Evolutionary conservation across 306 rosid genomes (phyloP), one percentile per base, ranked within the genome.

Genomic region (Ormosia emarginata): DNA sequence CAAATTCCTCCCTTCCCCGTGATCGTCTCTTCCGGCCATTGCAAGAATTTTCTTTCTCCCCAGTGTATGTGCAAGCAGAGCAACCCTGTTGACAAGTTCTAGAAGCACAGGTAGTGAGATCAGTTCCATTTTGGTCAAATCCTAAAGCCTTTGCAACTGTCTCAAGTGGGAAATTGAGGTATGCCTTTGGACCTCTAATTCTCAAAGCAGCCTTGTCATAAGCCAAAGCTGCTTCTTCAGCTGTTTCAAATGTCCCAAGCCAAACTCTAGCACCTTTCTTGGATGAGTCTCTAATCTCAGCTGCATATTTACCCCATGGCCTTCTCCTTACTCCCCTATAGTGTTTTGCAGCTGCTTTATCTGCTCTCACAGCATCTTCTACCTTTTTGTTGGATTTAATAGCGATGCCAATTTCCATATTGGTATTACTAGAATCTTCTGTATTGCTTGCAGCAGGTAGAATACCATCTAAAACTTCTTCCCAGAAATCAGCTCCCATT

Each of bases 401-500:
- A 32, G 41, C 63, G 32, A 12, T 56, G 34, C 39, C 84, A 62
- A 33, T 56, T 12, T 70, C 73, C 74, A 76, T 17, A 11, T 74
- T 62, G 7, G 58, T 77, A 56, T 33, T n/a, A 46, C 61, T 15
- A 36, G 79, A 55, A 33, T 74, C 59, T 13, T 84, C 64, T 46
- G 18, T 44, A 8, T 81, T 74, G 6, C 9, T 63, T 69, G 70
- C 18, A 41, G 63, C 79, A 29, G 10, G 46, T 18, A 49, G 36
- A 14, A 57, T 15, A 71, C 76, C 75, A 40, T 85, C 81, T 52
- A 92, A 89, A 18, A 87, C 82, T 59, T 86, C 87, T 74, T 90
- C 94, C 97, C 94, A 90, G 39, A 89, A 85, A 14, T 95, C 98
- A 15, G 92, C 88, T 79, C 98, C 98, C 95, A 95, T 95, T 41